Evolutionary conservation across 1,284 basidiomycete species (phyloP).

Genomic region (Pseudozyma sp.): DNA sequence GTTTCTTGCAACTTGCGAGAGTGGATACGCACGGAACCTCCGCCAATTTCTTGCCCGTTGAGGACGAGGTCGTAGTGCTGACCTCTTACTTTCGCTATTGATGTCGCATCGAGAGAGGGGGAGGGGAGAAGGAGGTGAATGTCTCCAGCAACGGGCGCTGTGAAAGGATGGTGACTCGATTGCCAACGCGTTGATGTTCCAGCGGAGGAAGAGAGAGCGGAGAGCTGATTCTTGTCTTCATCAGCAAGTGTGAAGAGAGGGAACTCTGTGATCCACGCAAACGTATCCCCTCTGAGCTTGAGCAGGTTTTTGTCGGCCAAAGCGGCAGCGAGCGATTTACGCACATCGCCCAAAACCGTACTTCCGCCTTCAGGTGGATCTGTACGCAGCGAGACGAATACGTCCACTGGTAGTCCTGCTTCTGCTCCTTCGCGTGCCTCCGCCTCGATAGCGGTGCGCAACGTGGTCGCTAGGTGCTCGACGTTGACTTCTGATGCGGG

Average conservation of each 20-base stretch:
- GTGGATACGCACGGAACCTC: constrained; percentile 91
- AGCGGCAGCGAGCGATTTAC: constrained; percentile 76
- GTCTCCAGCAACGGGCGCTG: constrained; percentile 92
- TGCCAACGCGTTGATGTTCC: constrained; percentile 76
- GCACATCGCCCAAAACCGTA: constrained; percentile 81
- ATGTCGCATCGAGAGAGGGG: constrained; percentile 1
- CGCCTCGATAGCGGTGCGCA: constrained; percentile 70
- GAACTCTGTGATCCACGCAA: constrained; percentile 95
- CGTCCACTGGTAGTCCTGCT: constrained; percentile 21
- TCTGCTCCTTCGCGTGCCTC: constrained; percentile 71
- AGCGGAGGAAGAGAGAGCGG: constrained; percentile 63
- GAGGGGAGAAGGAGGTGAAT: constrained; percentile 77
- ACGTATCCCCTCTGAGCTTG: constrained; percentile 75
- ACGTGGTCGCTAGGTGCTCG: constrained; percentile 23
- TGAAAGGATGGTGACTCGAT: constrained; percentile 93
- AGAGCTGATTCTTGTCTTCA: constrained; percentile 85
- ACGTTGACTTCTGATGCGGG: constrained; percentile 41
- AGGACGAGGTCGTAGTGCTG: constrained; percentile 98
- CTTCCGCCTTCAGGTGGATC: constrained; percentile 78
- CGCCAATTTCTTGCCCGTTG: constrained; percentile 92
- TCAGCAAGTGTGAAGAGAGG: constrained; percentile 91
- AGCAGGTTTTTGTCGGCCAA: constrained; percentile 75
- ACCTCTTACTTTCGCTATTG: constrained; percentile 74
- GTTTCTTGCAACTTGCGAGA: constrained; percentile 85
- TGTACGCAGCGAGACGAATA: constrained; percentile 43